These are phyloP conservation scores for Albugo candida DNA, from an alignment of 352 stramenopile species.

Conservation along the genomic window DNA sequence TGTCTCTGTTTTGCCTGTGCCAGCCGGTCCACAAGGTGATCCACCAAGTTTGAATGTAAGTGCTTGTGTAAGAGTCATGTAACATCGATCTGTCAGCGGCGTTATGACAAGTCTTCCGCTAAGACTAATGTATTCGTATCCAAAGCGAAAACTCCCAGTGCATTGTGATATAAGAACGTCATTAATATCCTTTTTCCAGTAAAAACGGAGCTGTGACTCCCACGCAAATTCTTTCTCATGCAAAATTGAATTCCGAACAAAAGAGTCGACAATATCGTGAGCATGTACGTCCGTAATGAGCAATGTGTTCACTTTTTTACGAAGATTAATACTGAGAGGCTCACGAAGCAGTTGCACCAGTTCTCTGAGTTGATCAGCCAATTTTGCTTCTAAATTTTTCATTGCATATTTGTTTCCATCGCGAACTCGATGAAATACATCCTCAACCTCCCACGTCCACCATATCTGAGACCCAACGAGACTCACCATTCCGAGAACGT, in stretches of 20 bases:
- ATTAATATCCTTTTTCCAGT: constrained; percentile 81
- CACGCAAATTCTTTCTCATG: constrained; percentile 82
- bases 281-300: constrained; percentile 83
- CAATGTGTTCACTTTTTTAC: constrained; percentile 87
- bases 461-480: constrained; percentile 85
- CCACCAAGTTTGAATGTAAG: constrained; percentile 85
- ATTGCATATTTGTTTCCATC: constrained; percentile 85
- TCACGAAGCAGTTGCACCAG: constrained; percentile 82
- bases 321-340: constrained; percentile 54
- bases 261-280: constrained; percentile 80
- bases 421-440: constrained; percentile 81
- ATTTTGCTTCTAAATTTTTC: constrained; percentile 81
- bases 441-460: constrained; percentile 90
- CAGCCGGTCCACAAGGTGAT: constrained; percentile 74
- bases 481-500: constrained; percentile 83
- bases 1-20: constrained; percentile 86
- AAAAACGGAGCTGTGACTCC: constrained; percentile 80
- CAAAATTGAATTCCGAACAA: constrained; percentile 78
- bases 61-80: constrained; percentile 87
- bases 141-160: constrained; percentile 82
- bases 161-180: constrained; percentile 83
- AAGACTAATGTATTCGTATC: constrained; percentile 88
- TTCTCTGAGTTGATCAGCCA: constrained; percentile 80
- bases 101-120: constrained; percentile 86
- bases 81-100: constrained; percentile 83